These are phyloP conservation scores for Trichoderma cornu-damae DNA, from an alignment of 2,329 filamentous ascomycete genomes.

Conservation along the genomic window DNA sequence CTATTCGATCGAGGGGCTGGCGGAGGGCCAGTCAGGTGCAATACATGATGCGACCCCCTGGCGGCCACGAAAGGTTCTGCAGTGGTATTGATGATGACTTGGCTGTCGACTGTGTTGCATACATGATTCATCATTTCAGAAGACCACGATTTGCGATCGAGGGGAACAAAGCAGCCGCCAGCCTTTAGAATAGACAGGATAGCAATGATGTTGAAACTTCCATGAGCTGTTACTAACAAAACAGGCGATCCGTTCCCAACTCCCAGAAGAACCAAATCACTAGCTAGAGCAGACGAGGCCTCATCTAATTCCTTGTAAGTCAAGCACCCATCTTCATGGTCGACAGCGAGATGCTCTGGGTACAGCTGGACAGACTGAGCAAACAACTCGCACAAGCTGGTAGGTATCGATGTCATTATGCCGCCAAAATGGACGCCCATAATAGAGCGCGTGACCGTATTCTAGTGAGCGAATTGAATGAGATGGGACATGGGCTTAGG, in stretches of 20 bases:
- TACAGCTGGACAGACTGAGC: neutral
- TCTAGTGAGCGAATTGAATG: neutral
- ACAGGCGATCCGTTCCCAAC: constrained; percentile 1
- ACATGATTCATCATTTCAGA: constrained; percentile 7
- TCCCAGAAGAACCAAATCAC: neutral
- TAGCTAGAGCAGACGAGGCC: neutral
- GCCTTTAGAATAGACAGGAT: constrained; percentile 15
- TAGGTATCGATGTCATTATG: neutral
- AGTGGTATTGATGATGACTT: constrained; percentile 14
- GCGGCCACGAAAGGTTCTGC: neutral
- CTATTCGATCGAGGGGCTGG: neutral
- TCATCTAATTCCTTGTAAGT: neutral
- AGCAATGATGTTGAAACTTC: constrained; percentile 11
- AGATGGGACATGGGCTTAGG: neutral
- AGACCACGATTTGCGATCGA: constrained; percentile 13
- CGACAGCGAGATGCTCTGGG: constrained; percentile 6
- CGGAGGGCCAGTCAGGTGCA: neutral
- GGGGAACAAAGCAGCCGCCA: constrained; percentile 15
- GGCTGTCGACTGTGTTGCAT: neutral
- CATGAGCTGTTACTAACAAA: constrained; percentile 10
- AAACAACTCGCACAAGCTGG: constrained; percentile 9
- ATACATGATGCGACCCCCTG: neutral
- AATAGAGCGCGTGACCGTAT: neutral
- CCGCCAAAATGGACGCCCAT: neutral
- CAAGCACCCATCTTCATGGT: constrained; percentile 10